phyloP scores from a whole-genome alignment of 192 early-diverging fungal species.

The Globomyces pollinis-pini region DNA sequence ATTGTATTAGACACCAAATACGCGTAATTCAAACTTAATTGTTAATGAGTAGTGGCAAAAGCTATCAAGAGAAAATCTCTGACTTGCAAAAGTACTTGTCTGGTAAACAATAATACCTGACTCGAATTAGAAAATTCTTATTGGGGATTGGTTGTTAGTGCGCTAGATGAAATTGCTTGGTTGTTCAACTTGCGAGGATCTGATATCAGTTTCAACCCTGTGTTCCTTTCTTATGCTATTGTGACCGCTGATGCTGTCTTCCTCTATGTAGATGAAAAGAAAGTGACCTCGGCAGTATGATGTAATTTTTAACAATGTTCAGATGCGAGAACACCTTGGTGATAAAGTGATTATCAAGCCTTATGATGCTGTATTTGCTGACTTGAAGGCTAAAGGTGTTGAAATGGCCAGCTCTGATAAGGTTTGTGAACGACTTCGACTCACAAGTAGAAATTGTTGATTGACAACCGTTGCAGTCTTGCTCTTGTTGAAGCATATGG shows the following conservation, averaged over 20 bases:
- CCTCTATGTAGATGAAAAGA: conserved; percentile 72
- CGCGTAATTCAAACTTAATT: conserved; percentile 35
- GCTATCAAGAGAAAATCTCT: conserved; percentile 57
- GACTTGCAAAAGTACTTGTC: conserved; percentile 59
- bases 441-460: conserved; percentile 47
- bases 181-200: conserved; percentile 94
- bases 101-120: too few relatives aligned
- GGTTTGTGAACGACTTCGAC: too few relatives aligned
- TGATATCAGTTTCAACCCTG: conserved; percentile 93
- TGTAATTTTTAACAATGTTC: too few relatives aligned
- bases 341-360: conserved; percentile 53
- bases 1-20: conserved; percentile 64
- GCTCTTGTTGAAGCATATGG: conserved; percentile 72
- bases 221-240: conserved; percentile 88
- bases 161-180: conserved; percentile 95
- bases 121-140: conserved; percentile 52
- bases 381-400: conserved; percentile 47
- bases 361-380: conserved; percentile 72
- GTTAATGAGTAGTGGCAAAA: conserved; percentile 18
- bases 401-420: neutral
- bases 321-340: conserved; percentile 56
- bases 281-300: too few relatives aligned
- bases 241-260: conserved; percentile 60
- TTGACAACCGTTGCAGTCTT: conserved; percentile 59
- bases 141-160: conserved; percentile 75